These are phyloP conservation scores for Candida tibetensis DNA, from an alignment of 805 yeast genomes.

Conservation along the genomic window DNA sequence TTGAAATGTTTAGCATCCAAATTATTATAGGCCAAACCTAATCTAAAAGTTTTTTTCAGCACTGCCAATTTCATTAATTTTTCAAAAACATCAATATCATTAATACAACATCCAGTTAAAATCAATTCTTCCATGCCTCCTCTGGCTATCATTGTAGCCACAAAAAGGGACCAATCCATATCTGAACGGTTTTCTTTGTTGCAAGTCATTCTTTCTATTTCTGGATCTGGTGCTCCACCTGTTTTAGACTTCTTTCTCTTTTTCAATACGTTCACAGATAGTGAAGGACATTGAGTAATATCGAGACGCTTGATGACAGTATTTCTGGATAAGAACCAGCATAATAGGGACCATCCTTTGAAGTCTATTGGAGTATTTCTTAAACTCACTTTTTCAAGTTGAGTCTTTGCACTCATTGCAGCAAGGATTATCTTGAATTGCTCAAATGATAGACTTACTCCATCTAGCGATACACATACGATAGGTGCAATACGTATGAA, in stretches of 20 bases:
- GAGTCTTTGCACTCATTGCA: conserved; percentile 63
- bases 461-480: conserved; percentile 72
- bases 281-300: conserved; percentile 63
- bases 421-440: conserved; percentile 75
- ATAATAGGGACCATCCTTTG: conserved; percentile 75
- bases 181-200: conserved; percentile 59
- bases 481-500: conserved; percentile 84
- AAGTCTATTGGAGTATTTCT: conserved; percentile 72
- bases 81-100: conserved; percentile 53
- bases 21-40: conserved; percentile 79
- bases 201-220: conserved; percentile 41
- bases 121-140: conserved; percentile 79
- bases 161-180: conserved; percentile 80
- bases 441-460: conserved; percentile 67
- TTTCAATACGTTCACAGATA: conserved; percentile 44
- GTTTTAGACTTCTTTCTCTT: conserved; percentile 24
- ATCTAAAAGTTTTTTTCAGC: conserved; percentile 49
- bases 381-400: conserved; percentile 69
- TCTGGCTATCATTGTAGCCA: conserved; percentile 63
- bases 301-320: conserved; percentile 58
- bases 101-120: conserved; percentile 71
- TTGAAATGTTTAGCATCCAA: conserved; percentile 57
- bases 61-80: conserved; percentile 57
- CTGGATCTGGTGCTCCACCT: conserved; percentile 22
- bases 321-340: conserved; percentile 70